Evolutionary conservation across 805 yeast species (phyloP).

Genomic region (Yarrowia divulgata): DNA sequence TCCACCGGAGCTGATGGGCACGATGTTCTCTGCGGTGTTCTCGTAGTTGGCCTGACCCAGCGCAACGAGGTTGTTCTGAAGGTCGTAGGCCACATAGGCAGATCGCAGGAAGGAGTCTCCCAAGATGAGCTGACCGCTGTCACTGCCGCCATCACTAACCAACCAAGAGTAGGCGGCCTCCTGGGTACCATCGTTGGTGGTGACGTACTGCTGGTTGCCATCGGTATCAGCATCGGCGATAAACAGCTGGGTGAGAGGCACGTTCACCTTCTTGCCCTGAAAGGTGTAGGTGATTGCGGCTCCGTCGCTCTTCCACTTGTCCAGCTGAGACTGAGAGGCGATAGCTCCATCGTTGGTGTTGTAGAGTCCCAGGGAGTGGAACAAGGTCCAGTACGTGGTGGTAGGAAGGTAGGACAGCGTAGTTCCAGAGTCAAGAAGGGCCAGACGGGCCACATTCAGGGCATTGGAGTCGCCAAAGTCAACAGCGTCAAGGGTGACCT

Average conservation of each 20-base stretch:
- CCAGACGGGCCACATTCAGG: conserved; percentile 59
- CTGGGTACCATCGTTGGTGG: not conserved
- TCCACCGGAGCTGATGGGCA: conserved; percentile 42
- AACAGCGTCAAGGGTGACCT: conserved; percentile 28
- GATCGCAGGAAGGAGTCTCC: conserved; percentile 69
- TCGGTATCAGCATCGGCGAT: not conserved
- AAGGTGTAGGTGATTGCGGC: conserved; percentile 14
- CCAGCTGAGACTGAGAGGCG: conserved; percentile 2
- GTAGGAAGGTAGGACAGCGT: not conserved
- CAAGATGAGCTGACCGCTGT: not conserved
- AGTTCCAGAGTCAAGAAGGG: conserved; percentile 52
- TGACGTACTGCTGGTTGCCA: conserved; percentile 41
- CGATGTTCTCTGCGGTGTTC: conserved; percentile 31
- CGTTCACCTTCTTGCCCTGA: conserved; percentile 7
- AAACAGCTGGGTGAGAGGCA: not conserved
- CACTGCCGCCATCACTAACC: not conserved
- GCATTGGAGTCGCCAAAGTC: conserved; percentile 47
- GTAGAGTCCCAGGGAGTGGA: conserved; percentile 37
- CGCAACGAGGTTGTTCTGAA: conserved; percentile 60
- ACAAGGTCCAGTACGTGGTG: not conserved
- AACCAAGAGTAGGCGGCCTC: not conserved
- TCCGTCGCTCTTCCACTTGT: not conserved
- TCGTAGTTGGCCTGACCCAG: conserved; percentile 56
- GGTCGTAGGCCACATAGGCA: conserved; percentile 68
- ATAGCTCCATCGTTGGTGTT: not conserved